Evolutionary conservation across 2,329 filamentous ascomycete species (phyloP).

Genomic region (Aspergillus glaucus): DNA sequence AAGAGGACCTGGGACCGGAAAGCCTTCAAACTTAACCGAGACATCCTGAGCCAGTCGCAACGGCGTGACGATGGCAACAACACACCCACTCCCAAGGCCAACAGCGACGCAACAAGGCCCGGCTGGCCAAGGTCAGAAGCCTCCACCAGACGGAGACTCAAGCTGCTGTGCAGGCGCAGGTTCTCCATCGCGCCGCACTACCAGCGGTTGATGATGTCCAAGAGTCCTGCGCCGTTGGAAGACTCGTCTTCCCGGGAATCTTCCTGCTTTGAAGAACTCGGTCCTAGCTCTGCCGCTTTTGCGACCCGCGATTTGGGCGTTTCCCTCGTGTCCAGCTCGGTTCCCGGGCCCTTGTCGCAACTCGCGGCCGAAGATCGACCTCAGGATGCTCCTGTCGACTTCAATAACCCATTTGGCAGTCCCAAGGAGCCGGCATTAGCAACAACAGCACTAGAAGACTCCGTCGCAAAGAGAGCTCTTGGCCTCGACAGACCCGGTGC

Average conservation of each 20-base stretch:
- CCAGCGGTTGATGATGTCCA: conserved; percentile 54
- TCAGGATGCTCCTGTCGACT: conserved; percentile 21
- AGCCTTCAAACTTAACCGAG: conserved; percentile 25
- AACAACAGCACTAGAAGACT: neutral
- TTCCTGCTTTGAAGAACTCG: conserved; percentile 16
- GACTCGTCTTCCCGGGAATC: conserved; percentile 27
- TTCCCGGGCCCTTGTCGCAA: conserved; percentile 31
- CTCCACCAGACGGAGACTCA: conserved; percentile 52
- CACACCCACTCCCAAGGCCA: conserved; percentile 37
- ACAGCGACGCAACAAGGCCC: conserved; percentile 24
- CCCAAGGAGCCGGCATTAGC: conserved; percentile 1
- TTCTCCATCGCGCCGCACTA: conserved; percentile 59
- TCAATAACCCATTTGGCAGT: conserved; percentile 25
- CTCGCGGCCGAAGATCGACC: conserved; percentile 24
- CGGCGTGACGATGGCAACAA: conserved; percentile 44
- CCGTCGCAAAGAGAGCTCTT: conserved; percentile 10
- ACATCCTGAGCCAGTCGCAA: conserved; percentile 8
- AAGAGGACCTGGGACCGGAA: conserved; percentile 54
- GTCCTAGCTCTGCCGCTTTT: conserved; percentile 27
- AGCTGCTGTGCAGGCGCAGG: conserved; percentile 55
- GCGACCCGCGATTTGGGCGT: conserved; percentile 41
- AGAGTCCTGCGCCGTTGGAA: conserved; percentile 55
- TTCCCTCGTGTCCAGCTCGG: conserved; percentile 37
- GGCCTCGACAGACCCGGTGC: conserved; percentile 18
- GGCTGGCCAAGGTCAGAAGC: conserved; percentile 54